Evolutionary conservation across 164 flowering plant species (phyloP).

Genomic region (Tinospora cordifolia): DNA sequence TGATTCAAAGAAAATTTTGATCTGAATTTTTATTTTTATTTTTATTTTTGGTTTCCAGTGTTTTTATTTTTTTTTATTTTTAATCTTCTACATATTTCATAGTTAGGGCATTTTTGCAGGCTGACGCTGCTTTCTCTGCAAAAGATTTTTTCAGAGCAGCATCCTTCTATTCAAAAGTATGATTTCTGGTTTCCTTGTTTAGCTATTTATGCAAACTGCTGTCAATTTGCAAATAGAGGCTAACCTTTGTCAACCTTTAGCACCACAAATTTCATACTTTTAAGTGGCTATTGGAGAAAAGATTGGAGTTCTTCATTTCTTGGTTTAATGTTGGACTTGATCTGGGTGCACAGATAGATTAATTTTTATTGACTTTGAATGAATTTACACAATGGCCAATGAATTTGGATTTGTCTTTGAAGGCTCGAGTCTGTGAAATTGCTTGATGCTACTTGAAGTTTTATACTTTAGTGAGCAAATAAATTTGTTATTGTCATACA

Average conservation of each 20-base stretch:
- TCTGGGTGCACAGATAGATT: not conserved
- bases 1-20: not conserved
- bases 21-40: not conserved
- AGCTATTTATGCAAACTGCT: slow-evolving; percentile 2
- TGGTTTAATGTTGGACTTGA: not conserved
- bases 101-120: slow-evolving; percentile 46
- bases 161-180: slow-evolving; percentile 92
- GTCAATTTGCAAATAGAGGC: not conserved
- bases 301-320: not conserved
- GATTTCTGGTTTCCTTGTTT: slow-evolving; percentile 17
- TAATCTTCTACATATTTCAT: not conserved
- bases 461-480: not conserved
- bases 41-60: too few relatives aligned
- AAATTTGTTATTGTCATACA: not conserved
- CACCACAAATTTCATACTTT: not conserved
- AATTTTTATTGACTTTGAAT: not conserved
- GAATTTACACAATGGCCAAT: not conserved
- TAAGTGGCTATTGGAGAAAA: not conserved
- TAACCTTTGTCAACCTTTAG: not conserved
- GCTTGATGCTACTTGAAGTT: not conserved
- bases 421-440: not conserved
- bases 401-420: not conserved
- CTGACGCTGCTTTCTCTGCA: slow-evolving; percentile 78
- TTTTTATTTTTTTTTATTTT: too few relatives aligned
- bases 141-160: slow-evolving; percentile 88